Conservation (phyloP, 371 early-diverging fungal genomes). For the Actinomortierella ambigua region DNA sequence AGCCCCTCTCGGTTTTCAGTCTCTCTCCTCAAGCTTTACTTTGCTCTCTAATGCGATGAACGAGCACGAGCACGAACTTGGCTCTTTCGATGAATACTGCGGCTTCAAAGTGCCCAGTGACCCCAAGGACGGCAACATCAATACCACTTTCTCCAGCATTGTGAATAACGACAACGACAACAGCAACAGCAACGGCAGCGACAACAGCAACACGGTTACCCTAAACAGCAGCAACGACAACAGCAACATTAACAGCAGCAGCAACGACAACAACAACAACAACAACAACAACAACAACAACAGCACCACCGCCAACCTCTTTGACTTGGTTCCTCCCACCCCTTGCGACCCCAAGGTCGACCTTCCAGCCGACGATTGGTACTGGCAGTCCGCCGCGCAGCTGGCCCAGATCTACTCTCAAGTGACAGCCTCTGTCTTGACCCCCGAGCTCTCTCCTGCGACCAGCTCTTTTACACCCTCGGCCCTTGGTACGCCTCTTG, state of each 20-base stretch:
- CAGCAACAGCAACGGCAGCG: conserved; percentile 6
- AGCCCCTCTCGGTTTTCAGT: no score
- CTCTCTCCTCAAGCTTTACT: no score
- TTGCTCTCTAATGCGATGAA: no score
- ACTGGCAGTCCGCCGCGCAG: no score
- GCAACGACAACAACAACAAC: conserved; percentile 4
- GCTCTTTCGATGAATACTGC: no score
- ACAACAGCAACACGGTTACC: conserved; percentile 21
- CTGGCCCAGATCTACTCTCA: no score
- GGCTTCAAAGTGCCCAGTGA: not conserved
- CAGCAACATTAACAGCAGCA: not conserved
- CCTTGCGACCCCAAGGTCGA: no score
- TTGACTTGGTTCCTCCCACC: not conserved
- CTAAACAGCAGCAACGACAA: conserved; percentile 11
- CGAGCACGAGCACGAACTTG: no score
- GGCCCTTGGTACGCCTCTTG: conserved; percentile 19
- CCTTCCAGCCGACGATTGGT: no score
- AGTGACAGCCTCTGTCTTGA: not conserved
- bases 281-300: not conserved
- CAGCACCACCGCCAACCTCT: not conserved
- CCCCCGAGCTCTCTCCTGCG: conserved; percentile 37
- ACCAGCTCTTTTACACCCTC: conserved; percentile 30
- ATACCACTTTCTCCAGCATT: not conserved
- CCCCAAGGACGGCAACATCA: not conserved
- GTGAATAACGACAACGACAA: conserved; percentile 8